Conservation (phyloP, 2,329 filamentous ascomycete genomes). For the Raffaelea ambrosiae region DNA sequence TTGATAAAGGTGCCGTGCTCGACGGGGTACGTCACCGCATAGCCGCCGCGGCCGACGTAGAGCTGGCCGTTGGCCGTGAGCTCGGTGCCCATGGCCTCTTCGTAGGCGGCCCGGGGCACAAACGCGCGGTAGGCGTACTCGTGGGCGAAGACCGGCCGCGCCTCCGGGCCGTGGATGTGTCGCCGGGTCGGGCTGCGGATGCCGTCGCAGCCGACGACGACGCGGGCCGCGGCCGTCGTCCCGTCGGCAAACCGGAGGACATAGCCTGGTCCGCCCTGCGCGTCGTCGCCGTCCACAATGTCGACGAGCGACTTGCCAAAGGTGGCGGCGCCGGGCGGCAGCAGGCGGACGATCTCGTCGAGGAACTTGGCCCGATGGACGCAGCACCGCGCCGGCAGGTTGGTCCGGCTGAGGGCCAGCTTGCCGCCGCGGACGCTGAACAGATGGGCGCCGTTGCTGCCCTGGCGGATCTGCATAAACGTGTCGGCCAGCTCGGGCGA, state of each 20-base stretch:
- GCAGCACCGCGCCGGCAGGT: neutral
- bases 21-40: constrained; percentile 23
- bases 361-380: neutral
- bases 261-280: neutral
- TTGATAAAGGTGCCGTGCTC: constrained; percentile 38
- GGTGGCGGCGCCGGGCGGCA: neutral
- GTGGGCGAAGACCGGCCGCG: neutral
- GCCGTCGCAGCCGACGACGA: constrained; percentile 54
- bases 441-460: neutral
- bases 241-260: constrained; percentile 17
- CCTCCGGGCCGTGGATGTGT: too few relatives aligned
- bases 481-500: neutral
- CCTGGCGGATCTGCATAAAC: neutral
- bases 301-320: neutral
- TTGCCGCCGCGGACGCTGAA: neutral
- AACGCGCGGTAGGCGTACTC: neutral
- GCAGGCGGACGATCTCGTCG: neutral
- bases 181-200: constrained; percentile 42
- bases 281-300: neutral
- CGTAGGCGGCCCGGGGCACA: neutral
- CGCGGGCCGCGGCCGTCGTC: constrained; percentile 16
- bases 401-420: neutral
- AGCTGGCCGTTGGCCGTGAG: constrained; percentile 26
- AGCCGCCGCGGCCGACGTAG: neutral
- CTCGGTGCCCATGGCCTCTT: constrained; percentile 32